Evolutionary conservation across 495 filamentous ascomycete genomes (phyloP), one percentile per base, ranked within the genome.

Genomic region (Sabuloglossum arenarium): DNA sequence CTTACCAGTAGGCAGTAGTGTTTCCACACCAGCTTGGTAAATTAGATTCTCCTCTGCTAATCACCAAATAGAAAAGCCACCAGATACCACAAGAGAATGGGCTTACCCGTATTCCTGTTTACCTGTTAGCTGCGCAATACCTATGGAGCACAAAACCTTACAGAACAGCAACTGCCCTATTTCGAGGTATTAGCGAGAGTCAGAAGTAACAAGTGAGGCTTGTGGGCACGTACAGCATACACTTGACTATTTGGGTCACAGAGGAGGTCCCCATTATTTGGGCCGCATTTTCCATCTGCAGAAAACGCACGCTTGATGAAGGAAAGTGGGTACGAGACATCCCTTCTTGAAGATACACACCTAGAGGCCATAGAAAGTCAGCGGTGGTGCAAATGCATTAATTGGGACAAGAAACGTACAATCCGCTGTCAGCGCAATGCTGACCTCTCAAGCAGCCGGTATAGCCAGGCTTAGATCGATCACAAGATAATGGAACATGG

Each of bases 381-480:
- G 54, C 21, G 61, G 61, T 62, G 54, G 60, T 60, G 57, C 59
- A 61, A 30, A 56, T 63, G 39, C 10, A 42, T 59, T n/a, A n/a
- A 50, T 28, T 21, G 19, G 51, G 14, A 11, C 23, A 42, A 37
- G 31, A 19, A n/a, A 63, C 62, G 61, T 60, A 71, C 63, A 58
- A 54, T 57, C 60, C 61, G 34, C 66, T 54, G n/a, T 61, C 54
- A 16, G 50, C 60, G 60, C 70, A 71, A 23, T 56, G 42, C 60
- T 71, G 70, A 29, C 69, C 68, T 25, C 63, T 61, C 23, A 72
- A 62, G 54, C 69, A 72, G 31, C 63, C 65, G 42, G 60, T 61
- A 51, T 63, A 64, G 30, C 59, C 24, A 0, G 59, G 54, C 21
- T 56, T 58, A 11, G 37, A 61, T 19, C 46, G 30, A 57, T 66